Evolutionary conservation across 306 rosid genomes (phyloP), one percentile per base, ranked within the genome.

Genomic region (Vachellia pachyceras): DNA sequence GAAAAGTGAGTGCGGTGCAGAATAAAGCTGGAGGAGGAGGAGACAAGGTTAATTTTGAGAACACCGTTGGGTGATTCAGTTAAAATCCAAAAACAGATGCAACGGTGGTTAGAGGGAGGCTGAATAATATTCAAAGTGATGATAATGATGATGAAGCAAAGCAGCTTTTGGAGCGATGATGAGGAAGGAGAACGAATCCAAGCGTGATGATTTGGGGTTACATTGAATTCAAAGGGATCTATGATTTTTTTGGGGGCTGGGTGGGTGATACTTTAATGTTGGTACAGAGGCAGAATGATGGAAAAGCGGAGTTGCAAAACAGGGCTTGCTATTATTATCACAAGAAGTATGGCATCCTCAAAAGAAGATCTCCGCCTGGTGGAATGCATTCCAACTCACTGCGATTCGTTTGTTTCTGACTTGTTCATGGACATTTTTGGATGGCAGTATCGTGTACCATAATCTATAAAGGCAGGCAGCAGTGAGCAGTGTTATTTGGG

Each of bases 311-410:
- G 74, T 69, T 75, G 79, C 36, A 69, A 45, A 68, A 69, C 68
- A 47, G 66, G 39, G 7, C 58, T 50, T 18, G 33, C 40, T 4
- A 78, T 73, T 68, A 54, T 61, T 46, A 37, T 44, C 35, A 29
- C 25, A 33, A 61, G 73, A 81, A 78, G 79, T 80, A 80, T 25
- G 54, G 45, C 73, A 67, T 80, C 84, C 84, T 75, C 33, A 84
- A 87, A 87, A 80, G 70, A 57, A 64, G 63, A 83, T 42, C n/a
- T n/a, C n/a, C n/a, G n/a, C n/a, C n/a, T n/a, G n/a, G n/a, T n/a
- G n/a, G n/a, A n/a, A n/a, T n/a, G n/a, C n/a, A n/a, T 40, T 40
- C 92, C 97, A 89, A 83, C 82, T 86, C 90, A 8, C 79, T 77
- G 18, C 72, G 69, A 45, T 82, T 86, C 86, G 88, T 87, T 86